These are phyloP conservation scores for Puccinia polysora DNA, from an alignment of 1,284 basidiomycete species.

Conservation along the genomic window DNA sequence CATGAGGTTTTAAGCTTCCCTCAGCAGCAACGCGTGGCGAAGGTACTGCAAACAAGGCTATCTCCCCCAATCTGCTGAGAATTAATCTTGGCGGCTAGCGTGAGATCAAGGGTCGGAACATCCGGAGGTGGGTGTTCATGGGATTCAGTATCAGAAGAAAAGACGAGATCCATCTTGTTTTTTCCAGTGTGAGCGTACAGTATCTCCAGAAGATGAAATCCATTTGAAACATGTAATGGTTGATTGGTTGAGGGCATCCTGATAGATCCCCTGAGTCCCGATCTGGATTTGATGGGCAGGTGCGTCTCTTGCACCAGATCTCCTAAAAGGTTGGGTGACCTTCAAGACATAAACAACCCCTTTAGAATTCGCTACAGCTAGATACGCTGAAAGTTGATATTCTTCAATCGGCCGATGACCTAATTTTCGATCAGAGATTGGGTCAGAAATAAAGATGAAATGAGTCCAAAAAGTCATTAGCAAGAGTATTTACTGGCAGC, in stretches of 20 bases:
- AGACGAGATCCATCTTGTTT: background rate
- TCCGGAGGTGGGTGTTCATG: background rate
- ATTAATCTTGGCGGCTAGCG: slow-evolving; percentile 8
- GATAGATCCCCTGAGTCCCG: background rate
- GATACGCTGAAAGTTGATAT: slow-evolving; percentile 7
- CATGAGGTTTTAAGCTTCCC: background rate
- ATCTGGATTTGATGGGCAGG: slow-evolving; percentile 4
- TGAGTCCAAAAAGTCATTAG: slow-evolving; percentile 3
- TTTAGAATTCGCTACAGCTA: slow-evolving; percentile 28
- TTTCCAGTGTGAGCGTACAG: background rate
- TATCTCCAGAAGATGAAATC: background rate
- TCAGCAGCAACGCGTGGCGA: background rate
- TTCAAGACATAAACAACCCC: slow-evolving; percentile 16
- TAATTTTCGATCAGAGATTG: too few relatives aligned
- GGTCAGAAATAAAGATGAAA: background rate
- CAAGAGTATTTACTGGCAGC: too few relatives aligned
- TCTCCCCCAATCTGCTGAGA: slow-evolving; percentile 22
- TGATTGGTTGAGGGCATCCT: slow-evolving; percentile 10
- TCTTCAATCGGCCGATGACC: background rate
- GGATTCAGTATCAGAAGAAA: background rate
- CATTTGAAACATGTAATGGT: slow-evolving; percentile 19
- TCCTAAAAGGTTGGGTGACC: background rate
- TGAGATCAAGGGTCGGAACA: background rate
- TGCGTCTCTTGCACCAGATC: background rate
- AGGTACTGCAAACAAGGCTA: background rate